Percentiles rank a stretch among this genome's conserved stretches.
These are phyloP conservation scores for Ottelia alismoides DNA, from an alignment of 106 monocot species.

Conservation along the genomic window DNA sequence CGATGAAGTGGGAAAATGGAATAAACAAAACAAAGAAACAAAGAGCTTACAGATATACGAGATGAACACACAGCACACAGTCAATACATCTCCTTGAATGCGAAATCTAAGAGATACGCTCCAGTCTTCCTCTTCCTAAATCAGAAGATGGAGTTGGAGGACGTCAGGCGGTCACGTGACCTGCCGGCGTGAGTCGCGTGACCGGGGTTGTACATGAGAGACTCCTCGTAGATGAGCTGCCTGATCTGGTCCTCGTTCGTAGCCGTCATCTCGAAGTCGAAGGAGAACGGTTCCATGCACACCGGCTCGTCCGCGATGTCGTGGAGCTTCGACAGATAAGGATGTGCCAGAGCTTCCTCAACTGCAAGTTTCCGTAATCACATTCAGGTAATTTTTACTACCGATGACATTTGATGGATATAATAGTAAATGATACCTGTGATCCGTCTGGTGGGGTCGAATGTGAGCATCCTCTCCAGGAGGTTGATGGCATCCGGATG, in stretches of 20 bases:
- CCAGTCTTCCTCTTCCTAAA: too few species aligned
- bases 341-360: constrained; percentile 88
- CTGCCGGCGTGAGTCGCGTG: background rate
- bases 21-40: too few species aligned
- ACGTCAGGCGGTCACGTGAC: too few species aligned
- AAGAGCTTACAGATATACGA: too few species aligned
- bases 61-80: too few species aligned
- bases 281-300: constrained; percentile 82
- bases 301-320: constrained; percentile 81
- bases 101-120: too few species aligned
- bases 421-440: constrained; percentile 50
- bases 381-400: too few species aligned
- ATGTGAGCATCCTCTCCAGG: constrained; percentile 78
- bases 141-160: too few species aligned
- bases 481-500: constrained; percentile 73
- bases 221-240: constrained; percentile 81
- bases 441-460: constrained; percentile 75
- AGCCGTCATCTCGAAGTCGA: constrained; percentile 78
- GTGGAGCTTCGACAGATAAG: constrained; percentile 77
- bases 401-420: too few species aligned
- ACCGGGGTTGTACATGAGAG: constrained; percentile 55
- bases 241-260: constrained; percentile 89
- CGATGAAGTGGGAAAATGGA: too few species aligned
- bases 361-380: too few species aligned
- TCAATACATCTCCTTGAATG: too few species aligned